Evolutionary conservation across 139 green algal genomes (phyloP), one percentile per base, ranked within the genome.

Genomic region (Tetradesmus lagerheimii): DNA sequence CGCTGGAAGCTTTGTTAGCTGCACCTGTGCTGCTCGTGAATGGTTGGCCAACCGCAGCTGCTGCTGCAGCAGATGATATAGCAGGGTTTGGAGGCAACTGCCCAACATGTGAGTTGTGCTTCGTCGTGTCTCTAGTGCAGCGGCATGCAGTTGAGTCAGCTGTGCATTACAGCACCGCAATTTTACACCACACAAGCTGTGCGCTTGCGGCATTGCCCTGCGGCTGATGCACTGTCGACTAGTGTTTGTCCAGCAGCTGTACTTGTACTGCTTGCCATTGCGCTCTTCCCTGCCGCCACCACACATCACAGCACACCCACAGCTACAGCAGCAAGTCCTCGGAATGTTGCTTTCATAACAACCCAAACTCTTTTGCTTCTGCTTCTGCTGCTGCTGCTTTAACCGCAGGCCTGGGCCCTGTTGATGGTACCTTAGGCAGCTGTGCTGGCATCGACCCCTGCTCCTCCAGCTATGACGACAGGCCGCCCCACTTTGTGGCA

Each of bases 381-480:
- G 31, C 14, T 38, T 16, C 23, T 37, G 80, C 47, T 87, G 47
- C 4, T 18, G 39, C 80, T 80, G 82, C 47, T 18, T 50, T n/a
- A n/a, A n/a, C n/a, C n/a, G n/a, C 53, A 41, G 29, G 87, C 80
- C 12, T 86, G 15, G 74, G 78, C 23, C 31, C 53, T 50, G 74
- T 90, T 38, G 87, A 83, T 80, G 76, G 77, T 27, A 80, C 57
- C 29, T 38, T 89, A 6, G 71, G 83, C 38, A 92, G 89, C 89
- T 92, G 89, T 62, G 82, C 83, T 27, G 83, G 67, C 23, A 38
- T 81, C 9, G 41, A 71, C 53, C 35, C 76, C 9, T 92, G 89
- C 57, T 35, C 87, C 5, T 88, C 74, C 8, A 90, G 74, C 35
- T 92, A 90, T 74, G 89, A 92, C 57, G 89, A 92, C 57, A 29